Percentiles rank a stretch among this genome's conserved stretches.
These are phyloP conservation scores for Choanephora cucurbitarum DNA, from an alignment of 371 early-diverging fungal species.

Conservation along the genomic window DNA sequence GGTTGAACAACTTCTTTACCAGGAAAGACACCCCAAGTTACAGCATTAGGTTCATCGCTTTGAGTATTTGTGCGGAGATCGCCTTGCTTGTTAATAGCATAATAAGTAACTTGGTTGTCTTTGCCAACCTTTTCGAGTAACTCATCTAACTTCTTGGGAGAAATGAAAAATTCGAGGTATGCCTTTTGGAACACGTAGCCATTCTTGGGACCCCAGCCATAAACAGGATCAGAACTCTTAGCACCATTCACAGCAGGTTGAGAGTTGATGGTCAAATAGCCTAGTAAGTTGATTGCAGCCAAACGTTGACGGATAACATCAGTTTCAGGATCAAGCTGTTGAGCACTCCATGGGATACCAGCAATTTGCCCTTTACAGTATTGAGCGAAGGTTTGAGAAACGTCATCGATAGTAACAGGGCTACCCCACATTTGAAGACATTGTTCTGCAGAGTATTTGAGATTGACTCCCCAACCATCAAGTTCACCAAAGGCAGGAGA, in stretches of 20 bases:
- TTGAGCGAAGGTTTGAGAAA: conserved; percentile 74
- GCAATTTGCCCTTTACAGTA: conserved; percentile 80
- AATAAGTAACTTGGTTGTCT: conserved; percentile 81
- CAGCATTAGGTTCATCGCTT: conserved; percentile 89
- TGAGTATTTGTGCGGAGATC: conserved; percentile 86
- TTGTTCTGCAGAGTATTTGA: conserved; percentile 68
- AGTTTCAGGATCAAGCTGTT: conserved; percentile 83
- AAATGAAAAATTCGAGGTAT: conserved; percentile 95
- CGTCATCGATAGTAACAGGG: conserved; percentile 69
- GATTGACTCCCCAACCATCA: conserved; percentile 84
- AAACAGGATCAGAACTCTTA: conserved; percentile 72
- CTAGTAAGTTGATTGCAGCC: conserved; percentile 72
- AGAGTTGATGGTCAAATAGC: conserved; percentile 94
- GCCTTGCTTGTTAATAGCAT: conserved; percentile 89
- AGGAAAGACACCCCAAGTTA: conserved; percentile 99
- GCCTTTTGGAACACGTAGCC: conserved; percentile 98
- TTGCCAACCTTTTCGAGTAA: conserved; percentile 69
- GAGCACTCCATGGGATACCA: conserved; percentile 93
- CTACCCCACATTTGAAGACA: conserved; percentile 79
- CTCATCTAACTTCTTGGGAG: conserved; percentile 69
- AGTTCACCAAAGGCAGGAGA: conserved; percentile 94
- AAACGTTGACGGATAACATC: conserved; percentile 71
- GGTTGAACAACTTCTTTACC: conserved; percentile 98
- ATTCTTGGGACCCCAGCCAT: conserved; percentile 97
- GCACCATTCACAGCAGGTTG: conserved; percentile 96